phyloP scores from a whole-genome alignment of 108 stramenopile species.

The Conticribra weissflogii region DNA sequence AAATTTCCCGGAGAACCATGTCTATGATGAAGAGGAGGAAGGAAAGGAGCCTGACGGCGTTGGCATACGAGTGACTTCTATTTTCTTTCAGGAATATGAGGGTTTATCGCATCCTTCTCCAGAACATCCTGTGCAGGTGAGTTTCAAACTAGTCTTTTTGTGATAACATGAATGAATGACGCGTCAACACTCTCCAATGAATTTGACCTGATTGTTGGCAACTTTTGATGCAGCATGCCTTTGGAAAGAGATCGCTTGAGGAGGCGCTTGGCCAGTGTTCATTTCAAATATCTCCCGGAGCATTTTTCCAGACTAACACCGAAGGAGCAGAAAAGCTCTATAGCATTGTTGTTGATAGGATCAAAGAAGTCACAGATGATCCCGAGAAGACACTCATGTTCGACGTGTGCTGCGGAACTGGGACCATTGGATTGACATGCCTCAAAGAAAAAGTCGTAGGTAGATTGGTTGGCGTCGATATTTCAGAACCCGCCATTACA shows the following conservation, averaged over 20 bases:
- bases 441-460: conserved; percentile 74
- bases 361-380: conserved; percentile 61
- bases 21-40: conserved; percentile 19
- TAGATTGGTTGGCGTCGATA: conserved; percentile 87
- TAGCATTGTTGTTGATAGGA: conserved; percentile 71
- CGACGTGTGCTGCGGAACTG: conserved; percentile 97
- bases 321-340: conserved; percentile 87
- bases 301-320: conserved; percentile 96
- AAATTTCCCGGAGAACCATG: conserved; percentile 26
- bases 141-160: conserved; percentile 2
- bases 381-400: conserved; percentile 62
- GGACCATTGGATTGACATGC: conserved; percentile 89
- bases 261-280: conserved; percentile 78
- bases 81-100: conserved; percentile 86
- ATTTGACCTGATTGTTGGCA: no score
- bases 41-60: conserved; percentile 16
- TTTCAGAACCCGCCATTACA: conserved; percentile 81
- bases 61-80: conserved; percentile 62
- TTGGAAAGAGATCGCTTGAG: conserved; percentile 68
- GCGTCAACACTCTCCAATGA: no score
- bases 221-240: conserved; percentile 51
- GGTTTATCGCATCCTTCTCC: conserved; percentile 76
- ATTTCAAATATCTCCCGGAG: conserved; percentile 91
- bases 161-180: not conserved
- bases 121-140: conserved; percentile 77